A percentile compares a stretch with the other conserved stretches of the same genome.
phyloP scores from a whole-genome alignment of 2,329 filamentous ascomycete genomes.

The Aspergillus neoniger region DNA sequence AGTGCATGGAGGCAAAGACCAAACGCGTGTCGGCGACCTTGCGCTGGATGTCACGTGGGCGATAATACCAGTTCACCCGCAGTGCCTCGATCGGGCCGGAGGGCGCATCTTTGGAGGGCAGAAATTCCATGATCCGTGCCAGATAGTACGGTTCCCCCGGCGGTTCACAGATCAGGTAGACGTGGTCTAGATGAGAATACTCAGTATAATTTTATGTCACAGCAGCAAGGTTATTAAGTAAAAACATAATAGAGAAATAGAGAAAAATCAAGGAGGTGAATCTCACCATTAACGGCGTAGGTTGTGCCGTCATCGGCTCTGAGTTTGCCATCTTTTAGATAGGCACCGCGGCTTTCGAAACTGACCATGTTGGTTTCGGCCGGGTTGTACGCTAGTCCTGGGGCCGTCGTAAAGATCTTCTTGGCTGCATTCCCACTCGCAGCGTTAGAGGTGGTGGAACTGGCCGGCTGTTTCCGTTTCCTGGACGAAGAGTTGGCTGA shows the following conservation, averaged over 20 bases:
- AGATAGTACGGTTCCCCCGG: slow-evolving; percentile 98
- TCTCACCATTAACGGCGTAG: slow-evolving; percentile 81
- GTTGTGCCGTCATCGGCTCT: slow-evolving; percentile 88
- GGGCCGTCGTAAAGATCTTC: slow-evolving; percentile 39
- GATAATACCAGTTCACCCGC: slow-evolving; percentile 97
- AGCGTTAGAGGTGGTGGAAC: slow-evolving; percentile 37
- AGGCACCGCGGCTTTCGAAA: slow-evolving; percentile 72
- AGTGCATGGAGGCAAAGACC: slow-evolving; percentile 97
- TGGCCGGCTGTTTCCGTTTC: slow-evolving; percentile 77
- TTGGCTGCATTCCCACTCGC: slow-evolving; percentile 35
- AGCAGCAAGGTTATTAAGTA: too few species aligned
- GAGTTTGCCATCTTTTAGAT: slow-evolving; percentile 74
- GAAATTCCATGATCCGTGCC: slow-evolving; percentile 96
- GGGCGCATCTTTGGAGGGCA: slow-evolving; percentile 75
- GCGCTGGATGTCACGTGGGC: slow-evolving; percentile 91
- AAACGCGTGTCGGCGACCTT: slow-evolving; percentile 87
- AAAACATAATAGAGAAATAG: not conserved
- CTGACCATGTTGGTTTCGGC: slow-evolving; percentile 81
- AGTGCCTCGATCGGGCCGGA: slow-evolving; percentile 77
- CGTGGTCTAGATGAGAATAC: slow-evolving; percentile 59
- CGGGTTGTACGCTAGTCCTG: slow-evolving; percentile 34
- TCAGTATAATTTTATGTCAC: too few species aligned
- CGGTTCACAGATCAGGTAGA: slow-evolving; percentile 95
- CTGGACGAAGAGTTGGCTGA: slow-evolving; percentile 55
- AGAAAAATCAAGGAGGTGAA: slow-evolving; percentile 18